These are phyloP conservation scores for Yamadazyma sp. DNA, from an alignment of 1,139 yeast species.

Conservation along the genomic window DNA sequence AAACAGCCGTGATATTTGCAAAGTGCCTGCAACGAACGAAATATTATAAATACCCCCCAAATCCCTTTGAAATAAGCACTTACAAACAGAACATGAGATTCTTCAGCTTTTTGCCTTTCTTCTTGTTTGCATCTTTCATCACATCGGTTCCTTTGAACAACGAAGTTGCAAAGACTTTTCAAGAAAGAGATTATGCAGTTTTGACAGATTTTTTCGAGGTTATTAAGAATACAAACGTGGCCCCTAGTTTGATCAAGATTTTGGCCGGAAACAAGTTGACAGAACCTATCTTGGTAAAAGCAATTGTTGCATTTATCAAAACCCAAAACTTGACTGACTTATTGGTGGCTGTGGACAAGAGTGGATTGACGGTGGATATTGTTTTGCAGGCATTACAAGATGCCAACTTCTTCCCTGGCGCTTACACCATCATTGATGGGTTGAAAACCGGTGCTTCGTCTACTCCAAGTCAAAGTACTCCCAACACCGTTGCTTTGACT, in stretches of 20 bases:
- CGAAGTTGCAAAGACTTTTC: conserved; percentile 2
- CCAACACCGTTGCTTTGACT: conserved; percentile 15
- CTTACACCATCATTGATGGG: conserved; percentile 17
- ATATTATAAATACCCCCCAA: conserved; percentile 1
- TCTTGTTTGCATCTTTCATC: background rate
- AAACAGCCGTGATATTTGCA: background rate
- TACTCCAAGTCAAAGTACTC: conserved; percentile 13
- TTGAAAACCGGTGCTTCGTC: conserved; percentile 18
- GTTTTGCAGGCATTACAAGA: conserved; percentile 26
- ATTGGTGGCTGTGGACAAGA: conserved; percentile 27
- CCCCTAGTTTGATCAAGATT: conserved; percentile 23
- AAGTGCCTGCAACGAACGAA: background rate
- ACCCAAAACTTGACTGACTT: conserved; percentile 25
- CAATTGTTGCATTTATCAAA: conserved; percentile 25
- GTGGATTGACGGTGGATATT: conserved; percentile 28
- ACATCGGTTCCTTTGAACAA: conserved; percentile 2
- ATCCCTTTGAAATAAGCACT: background rate
- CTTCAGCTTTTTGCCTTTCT: conserved; percentile 1
- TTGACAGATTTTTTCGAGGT: conserved; percentile 20
- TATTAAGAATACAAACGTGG: conserved; percentile 24
- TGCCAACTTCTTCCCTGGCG: conserved; percentile 29
- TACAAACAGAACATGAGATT: background rate
- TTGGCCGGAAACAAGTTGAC: conserved; percentile 17
- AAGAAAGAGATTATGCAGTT: conserved; percentile 15
- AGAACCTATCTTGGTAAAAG: conserved; percentile 22